These are phyloP conservation scores for Boletellus emodensis DNA, from an alignment of 768 basidiomycete genomes.

Conservation along the genomic window DNA sequence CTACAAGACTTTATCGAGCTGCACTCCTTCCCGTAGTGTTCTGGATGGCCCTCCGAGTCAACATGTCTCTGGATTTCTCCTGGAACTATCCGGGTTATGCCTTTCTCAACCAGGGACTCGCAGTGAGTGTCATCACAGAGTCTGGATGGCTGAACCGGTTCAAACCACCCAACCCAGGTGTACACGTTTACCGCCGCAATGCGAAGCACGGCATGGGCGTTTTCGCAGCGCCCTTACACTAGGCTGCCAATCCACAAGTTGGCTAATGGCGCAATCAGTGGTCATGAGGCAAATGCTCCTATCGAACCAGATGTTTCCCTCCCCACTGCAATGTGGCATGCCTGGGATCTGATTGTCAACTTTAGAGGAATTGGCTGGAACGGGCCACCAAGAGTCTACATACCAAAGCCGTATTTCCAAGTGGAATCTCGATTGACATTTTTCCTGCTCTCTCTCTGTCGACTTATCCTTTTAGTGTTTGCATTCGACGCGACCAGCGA, in stretches of 20 bases:
- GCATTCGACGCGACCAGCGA: slow-evolving; percentile 2
- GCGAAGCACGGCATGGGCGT: slow-evolving; percentile 24
- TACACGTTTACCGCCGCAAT: slow-evolving; percentile 21
- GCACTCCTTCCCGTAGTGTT: slow-evolving; percentile 49
- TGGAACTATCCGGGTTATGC: slow-evolving; percentile 7
- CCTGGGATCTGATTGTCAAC: slow-evolving; percentile 24
- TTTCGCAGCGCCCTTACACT: slow-evolving; percentile 11
- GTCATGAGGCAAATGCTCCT: not conserved
- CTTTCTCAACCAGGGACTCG: slow-evolving; percentile 21
- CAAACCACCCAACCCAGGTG: slow-evolving; percentile 12
- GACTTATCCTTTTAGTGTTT: not conserved
- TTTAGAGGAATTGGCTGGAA: slow-evolving; percentile 29
- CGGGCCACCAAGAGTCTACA: slow-evolving; percentile 7
- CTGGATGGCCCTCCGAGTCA: slow-evolving; percentile 40
- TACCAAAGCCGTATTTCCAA: slow-evolving; percentile 12
- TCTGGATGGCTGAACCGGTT: not conserved
- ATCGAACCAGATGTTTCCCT: slow-evolving; percentile 1
- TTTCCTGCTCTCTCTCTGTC: slow-evolving; percentile 13
- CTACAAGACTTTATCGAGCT: slow-evolving; percentile 40
- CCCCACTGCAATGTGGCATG: slow-evolving; percentile 23
- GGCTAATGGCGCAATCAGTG: not conserved
- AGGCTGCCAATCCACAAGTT: slow-evolving; percentile 9
- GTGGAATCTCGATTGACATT: slow-evolving; percentile 21
- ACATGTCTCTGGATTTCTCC: slow-evolving; percentile 26
- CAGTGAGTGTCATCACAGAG: slow-evolving; percentile 9